Percentiles rank a stretch among this genome's conserved stretches.
phyloP scores from a whole-genome alignment of 179 eudicot species.

The Pouteria campechiana region DNA sequence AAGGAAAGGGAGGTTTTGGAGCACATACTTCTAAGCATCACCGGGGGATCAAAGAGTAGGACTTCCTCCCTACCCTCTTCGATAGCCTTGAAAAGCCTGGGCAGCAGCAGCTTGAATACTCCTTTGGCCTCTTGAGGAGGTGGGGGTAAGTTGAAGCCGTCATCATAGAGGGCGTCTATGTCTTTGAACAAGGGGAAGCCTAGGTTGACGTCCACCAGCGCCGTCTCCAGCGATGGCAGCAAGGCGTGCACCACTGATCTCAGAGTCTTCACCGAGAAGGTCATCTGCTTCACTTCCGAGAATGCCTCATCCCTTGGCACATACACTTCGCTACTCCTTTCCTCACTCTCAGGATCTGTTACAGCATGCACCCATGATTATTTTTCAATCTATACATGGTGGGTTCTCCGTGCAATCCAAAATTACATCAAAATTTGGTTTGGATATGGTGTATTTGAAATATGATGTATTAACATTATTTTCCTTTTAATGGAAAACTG shows the following conservation, averaged over 20 bases:
- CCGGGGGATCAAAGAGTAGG: constrained; percentile 61
- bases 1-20: neutral
- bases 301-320: constrained; percentile 83
- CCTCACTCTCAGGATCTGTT: constrained; percentile 51
- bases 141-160: constrained; percentile 40
- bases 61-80: constrained; percentile 8
- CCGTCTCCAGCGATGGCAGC: constrained; percentile 36
- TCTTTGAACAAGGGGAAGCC: constrained; percentile 49
- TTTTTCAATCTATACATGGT: no score
- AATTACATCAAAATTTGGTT: no score
- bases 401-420: no score
- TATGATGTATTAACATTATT: no score
- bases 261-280: constrained; percentile 46
- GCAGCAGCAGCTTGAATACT: constrained; percentile 17
- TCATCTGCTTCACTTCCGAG: constrained; percentile 38
- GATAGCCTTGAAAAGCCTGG: constrained; percentile 29
- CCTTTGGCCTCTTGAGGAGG: neutral
- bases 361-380: neutral
- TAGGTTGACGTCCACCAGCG: constrained; percentile 18
- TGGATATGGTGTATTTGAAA: no score
- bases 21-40: constrained; percentile 32
- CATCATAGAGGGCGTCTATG: constrained; percentile 38
- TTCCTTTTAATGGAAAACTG: no score
- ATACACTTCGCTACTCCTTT: constrained; percentile 24
- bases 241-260: constrained; percentile 45